These are phyloP conservation scores for Rhododendron ovatum DNA, from an alignment of 148 eudicot genomes.

Conservation along the genomic window DNA sequence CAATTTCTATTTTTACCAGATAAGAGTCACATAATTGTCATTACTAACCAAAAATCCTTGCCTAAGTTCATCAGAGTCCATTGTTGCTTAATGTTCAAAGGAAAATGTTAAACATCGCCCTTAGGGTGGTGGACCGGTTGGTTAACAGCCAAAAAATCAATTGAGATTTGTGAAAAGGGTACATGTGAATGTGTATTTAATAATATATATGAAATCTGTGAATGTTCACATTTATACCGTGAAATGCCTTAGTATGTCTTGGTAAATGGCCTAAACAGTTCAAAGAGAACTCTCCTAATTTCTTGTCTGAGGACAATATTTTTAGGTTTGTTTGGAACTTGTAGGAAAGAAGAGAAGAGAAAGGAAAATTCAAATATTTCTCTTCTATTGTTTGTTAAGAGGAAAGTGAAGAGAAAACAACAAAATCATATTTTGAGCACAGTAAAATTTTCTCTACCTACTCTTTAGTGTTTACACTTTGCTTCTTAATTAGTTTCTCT, in stretches of 20 bases:
- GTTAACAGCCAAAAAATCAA: background rate
- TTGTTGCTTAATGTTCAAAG: background rate
- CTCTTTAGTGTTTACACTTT: too few species aligned
- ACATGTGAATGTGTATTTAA: background rate
- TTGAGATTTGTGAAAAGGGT: background rate
- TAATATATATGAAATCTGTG: background rate
- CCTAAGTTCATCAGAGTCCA: background rate
- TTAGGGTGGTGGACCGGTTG: background rate
- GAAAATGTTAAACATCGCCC: background rate
- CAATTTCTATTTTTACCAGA: background rate
- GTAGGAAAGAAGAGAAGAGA: background rate
- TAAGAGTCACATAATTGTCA: background rate
- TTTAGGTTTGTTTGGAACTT: background rate
- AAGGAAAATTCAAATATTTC: too few species aligned
- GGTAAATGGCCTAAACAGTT: background rate
- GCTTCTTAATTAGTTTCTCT: too few species aligned
- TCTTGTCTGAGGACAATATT: background rate
- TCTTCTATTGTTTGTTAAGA: too few species aligned
- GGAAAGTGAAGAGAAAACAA: background rate
- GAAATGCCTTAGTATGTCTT: background rate
- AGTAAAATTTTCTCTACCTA: background rate
- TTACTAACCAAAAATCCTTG: background rate
- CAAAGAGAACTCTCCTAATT: background rate
- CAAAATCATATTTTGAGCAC: background rate
- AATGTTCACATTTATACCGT: background rate